A percentile compares a stretch with the other conserved stretches of the same genome.
Conservation (phyloP, 768 basidiomycete genomes). For the Russula dissimulans region DNA sequence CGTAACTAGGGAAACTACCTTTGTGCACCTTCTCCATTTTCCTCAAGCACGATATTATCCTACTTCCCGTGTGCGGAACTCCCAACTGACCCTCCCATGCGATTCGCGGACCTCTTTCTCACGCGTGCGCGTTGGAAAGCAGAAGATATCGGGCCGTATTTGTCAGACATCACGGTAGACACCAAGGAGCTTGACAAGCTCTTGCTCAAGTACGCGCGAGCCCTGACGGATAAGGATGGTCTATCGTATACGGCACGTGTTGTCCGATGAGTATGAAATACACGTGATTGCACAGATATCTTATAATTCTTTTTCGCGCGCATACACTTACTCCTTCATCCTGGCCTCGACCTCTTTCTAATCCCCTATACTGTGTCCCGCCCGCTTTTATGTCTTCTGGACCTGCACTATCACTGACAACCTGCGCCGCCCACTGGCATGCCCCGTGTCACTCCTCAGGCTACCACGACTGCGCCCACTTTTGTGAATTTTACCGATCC, state of each 20-base stretch:
- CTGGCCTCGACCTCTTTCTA: too few relatives aligned
- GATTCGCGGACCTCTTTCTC: slow-evolving; percentile 85
- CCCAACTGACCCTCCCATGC: slow-evolving; percentile 65
- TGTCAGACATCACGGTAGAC: slow-evolving; percentile 75
- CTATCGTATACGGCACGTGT: slow-evolving; percentile 68
- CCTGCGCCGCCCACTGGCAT: too few relatives aligned
- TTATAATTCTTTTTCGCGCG: too few relatives aligned
- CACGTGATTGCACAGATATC: too few relatives aligned
- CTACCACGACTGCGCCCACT: too few relatives aligned
- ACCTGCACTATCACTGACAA: too few relatives aligned
- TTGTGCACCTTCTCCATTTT: slow-evolving; percentile 30
- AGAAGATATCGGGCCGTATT: slow-evolving; percentile 74
- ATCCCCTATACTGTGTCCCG: too few relatives aligned
- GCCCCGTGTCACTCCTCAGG: too few relatives aligned
- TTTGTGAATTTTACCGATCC: too few relatives aligned
- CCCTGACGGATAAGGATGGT: slow-evolving; percentile 58
- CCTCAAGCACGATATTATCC: slow-evolving; percentile 35
- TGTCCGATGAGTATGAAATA: slow-evolving; percentile 23
- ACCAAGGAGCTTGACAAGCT: slow-evolving; percentile 82
- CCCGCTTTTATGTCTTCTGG: too few relatives aligned
- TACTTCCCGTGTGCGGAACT: slow-evolving; percentile 74
- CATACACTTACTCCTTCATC: too few relatives aligned
- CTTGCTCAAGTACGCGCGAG: slow-evolving; percentile 76
- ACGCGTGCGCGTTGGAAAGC: slow-evolving; percentile 67
- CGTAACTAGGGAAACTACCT: slow-evolving; percentile 65